phyloP scores from a whole-genome alignment of 257 asterid genomes.

The Capsicum baccatum region DNA sequence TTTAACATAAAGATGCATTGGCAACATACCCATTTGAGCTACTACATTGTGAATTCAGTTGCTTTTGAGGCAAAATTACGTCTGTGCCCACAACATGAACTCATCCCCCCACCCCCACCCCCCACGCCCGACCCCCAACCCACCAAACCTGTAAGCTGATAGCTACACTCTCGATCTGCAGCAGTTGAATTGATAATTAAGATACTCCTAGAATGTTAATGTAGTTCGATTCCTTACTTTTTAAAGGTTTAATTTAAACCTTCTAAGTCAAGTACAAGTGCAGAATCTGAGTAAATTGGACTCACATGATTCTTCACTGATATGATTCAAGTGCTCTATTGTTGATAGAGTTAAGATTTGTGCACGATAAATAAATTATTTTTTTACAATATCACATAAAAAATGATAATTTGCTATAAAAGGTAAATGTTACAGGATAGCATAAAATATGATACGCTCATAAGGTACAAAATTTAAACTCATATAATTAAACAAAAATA shows the following conservation, averaged over 20 bases:
- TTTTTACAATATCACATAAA: too few relatives aligned
- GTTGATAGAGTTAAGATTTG: too few relatives aligned
- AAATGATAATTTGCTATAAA: too few relatives aligned
- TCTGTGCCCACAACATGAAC: constrained; percentile 17
- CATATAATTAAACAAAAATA: too few relatives aligned
- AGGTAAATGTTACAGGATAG: too few relatives aligned
- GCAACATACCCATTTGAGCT: constrained; percentile 31
- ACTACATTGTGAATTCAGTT: constrained; percentile 8
- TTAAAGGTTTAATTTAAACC: not conserved
- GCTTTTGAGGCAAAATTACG: constrained; percentile 24
- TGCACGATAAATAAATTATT: too few relatives aligned
- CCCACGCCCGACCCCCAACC: too few relatives aligned
- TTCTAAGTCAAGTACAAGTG: not conserved
- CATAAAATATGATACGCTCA: too few relatives aligned
- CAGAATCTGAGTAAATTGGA: not conserved
- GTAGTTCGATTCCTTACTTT: not conserved
- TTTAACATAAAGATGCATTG: constrained; percentile 45
- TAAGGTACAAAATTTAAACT: too few relatives aligned
- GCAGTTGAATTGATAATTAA: not conserved
- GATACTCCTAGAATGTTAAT: not conserved
- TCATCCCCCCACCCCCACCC: too few relatives aligned
- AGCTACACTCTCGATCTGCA: not conserved
- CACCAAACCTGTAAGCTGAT: not conserved
- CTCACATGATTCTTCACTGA: not conserved
- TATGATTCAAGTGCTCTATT: not conserved